These are phyloP conservation scores for Alternaria sp. DNA, from an alignment of 2,329 filamentous ascomycete genomes.

Conservation along the genomic window DNA sequence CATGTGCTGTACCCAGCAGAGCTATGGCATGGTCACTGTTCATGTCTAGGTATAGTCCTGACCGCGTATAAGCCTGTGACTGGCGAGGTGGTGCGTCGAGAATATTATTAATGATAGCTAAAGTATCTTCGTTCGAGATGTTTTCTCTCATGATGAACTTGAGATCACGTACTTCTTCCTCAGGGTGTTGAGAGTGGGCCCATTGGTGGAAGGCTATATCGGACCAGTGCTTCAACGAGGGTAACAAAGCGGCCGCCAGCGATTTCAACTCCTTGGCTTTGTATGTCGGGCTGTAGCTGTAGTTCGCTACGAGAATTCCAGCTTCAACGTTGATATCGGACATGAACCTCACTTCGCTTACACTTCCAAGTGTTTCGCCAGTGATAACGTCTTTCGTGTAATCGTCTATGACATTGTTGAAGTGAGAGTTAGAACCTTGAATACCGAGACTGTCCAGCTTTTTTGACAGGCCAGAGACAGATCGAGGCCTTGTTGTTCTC, in stretches of 20 bases:
- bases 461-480: not conserved
- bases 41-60: not conserved
- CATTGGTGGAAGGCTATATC: not conserved
- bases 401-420: not conserved
- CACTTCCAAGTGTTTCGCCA: not conserved
- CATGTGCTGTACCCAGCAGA: not conserved
- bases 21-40: not conserved
- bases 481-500: not conserved
- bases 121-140: not conserved
- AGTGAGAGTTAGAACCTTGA: not conserved
- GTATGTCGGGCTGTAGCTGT: not conserved
- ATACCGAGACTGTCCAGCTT: not conserved
- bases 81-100: not conserved
- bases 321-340: not conserved
- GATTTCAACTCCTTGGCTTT: not conserved
- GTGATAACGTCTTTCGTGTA: not conserved
- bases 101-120: not conserved
- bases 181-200: not conserved
- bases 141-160: not conserved
- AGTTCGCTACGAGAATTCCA: not conserved
- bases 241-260: not conserved
- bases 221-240: not conserved
- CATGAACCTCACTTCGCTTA: not conserved
- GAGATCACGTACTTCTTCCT: not conserved
- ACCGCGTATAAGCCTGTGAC: not conserved